phyloP scores from a whole-genome alignment of 768 basidiomycete species.

The Lyophyllum atratum region DNA sequence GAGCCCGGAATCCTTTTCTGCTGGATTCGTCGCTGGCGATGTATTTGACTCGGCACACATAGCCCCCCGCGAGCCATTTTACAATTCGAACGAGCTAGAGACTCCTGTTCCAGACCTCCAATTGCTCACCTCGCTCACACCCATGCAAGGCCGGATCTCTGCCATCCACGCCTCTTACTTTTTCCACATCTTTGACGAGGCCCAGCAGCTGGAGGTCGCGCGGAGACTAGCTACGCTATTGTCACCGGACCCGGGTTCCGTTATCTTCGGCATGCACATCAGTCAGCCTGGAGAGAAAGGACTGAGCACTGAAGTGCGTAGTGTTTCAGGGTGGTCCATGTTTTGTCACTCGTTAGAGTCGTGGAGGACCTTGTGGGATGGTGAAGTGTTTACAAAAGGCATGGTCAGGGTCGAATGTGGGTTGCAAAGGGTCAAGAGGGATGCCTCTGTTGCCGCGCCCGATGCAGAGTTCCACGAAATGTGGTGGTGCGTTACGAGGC shows the following conservation, averaged over 20 bases:
- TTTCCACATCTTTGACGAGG: constrained; percentile 53
- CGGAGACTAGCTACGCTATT: constrained; percentile 41
- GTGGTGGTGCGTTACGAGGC: constrained; percentile 26
- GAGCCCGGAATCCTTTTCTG: constrained; percentile 46
- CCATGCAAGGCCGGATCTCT: constrained; percentile 46
- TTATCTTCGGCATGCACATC: constrained; percentile 47
- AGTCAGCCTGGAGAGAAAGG: constrained; percentile 35
- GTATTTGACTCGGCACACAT: constrained; percentile 42
- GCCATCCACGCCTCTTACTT: constrained; percentile 51
- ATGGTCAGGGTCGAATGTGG: constrained; percentile 29
- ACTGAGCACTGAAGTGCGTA: neutral
- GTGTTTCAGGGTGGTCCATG: constrained; percentile 20
- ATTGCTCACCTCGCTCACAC: constrained; percentile 41
- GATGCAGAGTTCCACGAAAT: constrained; percentile 5
- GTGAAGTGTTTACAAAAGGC: constrained; percentile 31
- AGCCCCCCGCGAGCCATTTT: constrained; percentile 20
- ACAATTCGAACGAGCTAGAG: constrained; percentile 21
- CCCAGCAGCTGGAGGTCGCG: constrained; percentile 41
- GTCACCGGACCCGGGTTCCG: constrained; percentile 42
- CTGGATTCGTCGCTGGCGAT: constrained; percentile 51
- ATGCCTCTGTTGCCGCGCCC: no score
- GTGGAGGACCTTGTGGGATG: constrained; percentile 39
- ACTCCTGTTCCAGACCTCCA: constrained; percentile 26
- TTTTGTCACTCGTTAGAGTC: constrained; percentile 39
- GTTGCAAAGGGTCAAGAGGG: constrained; percentile 20